Base-by-base conservation (phyloP, 148 eudicot genomes). In the Chenopodium berlandieri region DNA sequence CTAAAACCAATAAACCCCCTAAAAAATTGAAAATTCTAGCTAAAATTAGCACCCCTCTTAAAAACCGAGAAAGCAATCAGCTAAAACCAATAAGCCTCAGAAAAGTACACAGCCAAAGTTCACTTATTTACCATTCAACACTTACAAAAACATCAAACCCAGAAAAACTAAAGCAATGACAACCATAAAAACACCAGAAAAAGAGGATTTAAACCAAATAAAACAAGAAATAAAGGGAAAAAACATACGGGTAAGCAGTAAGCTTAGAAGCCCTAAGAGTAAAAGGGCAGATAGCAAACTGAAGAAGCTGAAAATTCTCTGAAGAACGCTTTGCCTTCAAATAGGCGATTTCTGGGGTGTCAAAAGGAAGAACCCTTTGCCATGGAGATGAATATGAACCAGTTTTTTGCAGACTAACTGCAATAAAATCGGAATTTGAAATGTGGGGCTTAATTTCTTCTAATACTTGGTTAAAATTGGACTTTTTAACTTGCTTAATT, bases 271-370 rank as follows among this genome's bases (percentile, higher is more conserved):
- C 91, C 85, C 71, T 82, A 31, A 92, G 60, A 25, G 89, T 88
- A 46, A 94, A 97, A 54, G 98, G 97, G 83, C 98, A 97, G 27
- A 91, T 83, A n/a, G 95, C 93, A 72, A 97, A 91, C 91, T 94
- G 98, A 75, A 97, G 76, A 6, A 97, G 78, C 86, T 90, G 94
- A 81, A 94, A 97, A 68, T 86, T 78, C 79, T 94, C 91, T 16
- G 98, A 96, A 2, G 93, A 86, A 75, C 81, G 89, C 65, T 89
- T 94, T 30, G 95, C 88, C 82, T 97, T 97, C 56, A 88, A 73
- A 66, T 97, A 94, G 23, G 96, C 93, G 1, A 84, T 91, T 40
- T 92, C 89, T 1, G 87, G 75, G 30, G 98, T 92, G 71, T 94
- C 99, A 47, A 97, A 80, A 14, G 91, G 84, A 72, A 88, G 78